phyloP scores from a whole-genome alignment of 2,329 filamentous ascomycete species.

The Dactylonectria estremocensis region DNA sequence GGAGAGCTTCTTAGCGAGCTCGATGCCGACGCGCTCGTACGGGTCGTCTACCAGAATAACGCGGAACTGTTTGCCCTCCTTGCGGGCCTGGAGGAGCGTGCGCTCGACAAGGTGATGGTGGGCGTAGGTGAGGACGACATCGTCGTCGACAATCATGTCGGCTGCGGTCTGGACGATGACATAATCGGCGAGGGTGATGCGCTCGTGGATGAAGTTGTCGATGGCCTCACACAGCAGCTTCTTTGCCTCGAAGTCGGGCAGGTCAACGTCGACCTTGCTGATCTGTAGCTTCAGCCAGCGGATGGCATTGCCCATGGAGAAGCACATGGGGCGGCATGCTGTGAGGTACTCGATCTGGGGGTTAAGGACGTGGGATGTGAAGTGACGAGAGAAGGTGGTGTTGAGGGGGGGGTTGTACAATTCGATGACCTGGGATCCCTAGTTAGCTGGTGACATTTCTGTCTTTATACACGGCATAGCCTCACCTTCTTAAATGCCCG shows the following conservation, averaged over 20 bases:
- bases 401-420: constrained; percentile 92
- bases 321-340: constrained; percentile 94
- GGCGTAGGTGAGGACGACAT: constrained; percentile 89
- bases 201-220: constrained; percentile 91
- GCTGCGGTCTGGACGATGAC: constrained; percentile 86
- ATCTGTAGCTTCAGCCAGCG: constrained; percentile 95
- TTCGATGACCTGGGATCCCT: constrained; percentile 80
- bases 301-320: constrained; percentile 97
- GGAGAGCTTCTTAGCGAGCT: constrained; percentile 78
- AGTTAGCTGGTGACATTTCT: constrained; percentile 19
- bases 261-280: constrained; percentile 89
- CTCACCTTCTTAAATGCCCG: constrained; percentile 88
- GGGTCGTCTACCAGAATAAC: constrained; percentile 87
- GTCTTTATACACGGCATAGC: constrained; percentile 25
- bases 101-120: constrained; percentile 90
- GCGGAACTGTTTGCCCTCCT: constrained; percentile 80
- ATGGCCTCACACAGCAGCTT: constrained; percentile 83
- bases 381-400: constrained; percentile 89
- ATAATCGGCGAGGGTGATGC: constrained; percentile 88
- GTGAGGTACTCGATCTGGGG: constrained; percentile 96
- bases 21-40: constrained; percentile 66
- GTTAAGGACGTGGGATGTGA: constrained; percentile 91
- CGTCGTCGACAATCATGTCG: constrained; percentile 82
- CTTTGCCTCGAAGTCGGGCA: constrained; percentile 87
- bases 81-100: constrained; percentile 81